Conservation (phyloP, 345 rosid genomes). For the Bruguiera sexangula region DNA sequence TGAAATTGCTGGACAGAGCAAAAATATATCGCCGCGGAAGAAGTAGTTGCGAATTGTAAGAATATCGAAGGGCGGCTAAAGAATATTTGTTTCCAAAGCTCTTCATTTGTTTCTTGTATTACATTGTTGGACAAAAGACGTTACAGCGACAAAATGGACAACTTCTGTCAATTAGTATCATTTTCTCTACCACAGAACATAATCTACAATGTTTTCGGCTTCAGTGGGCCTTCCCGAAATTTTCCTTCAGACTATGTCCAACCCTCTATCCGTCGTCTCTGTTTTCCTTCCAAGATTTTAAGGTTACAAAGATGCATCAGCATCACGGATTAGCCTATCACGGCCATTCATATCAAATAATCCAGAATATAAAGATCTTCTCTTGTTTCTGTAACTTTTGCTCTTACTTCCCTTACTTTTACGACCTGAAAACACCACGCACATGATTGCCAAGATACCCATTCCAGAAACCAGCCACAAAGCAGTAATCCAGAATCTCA, state of each 20-base stretch:
- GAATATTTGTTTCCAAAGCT: background rate
- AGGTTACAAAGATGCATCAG: constrained; percentile 39
- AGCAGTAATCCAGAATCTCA: constrained; percentile 66
- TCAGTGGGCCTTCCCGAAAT: background rate
- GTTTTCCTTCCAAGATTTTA: constrained; percentile 3
- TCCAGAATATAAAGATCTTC: constrained; percentile 50
- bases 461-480: constrained; percentile 74
- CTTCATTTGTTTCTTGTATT: background rate
- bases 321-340: constrained; percentile 42
- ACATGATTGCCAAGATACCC: constrained; percentile 61
- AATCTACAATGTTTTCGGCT: background rate
- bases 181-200: constrained; percentile 6
- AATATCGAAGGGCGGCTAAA: too few species aligned
- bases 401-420: constrained; percentile 55
- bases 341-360: constrained; percentile 41
- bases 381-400: constrained; percentile 59
- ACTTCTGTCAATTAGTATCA: background rate
- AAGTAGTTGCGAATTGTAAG: too few species aligned
- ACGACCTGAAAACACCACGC: constrained; percentile 51
- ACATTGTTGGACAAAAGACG: background rate
- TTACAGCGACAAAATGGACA: background rate
- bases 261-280: constrained; percentile 6
- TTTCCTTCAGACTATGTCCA: background rate
- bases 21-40: too few species aligned
- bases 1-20: too few species aligned